Percentiles rank a stretch among this genome's conserved stretches.
These are phyloP conservation scores for Colletotrichum orchidophilum DNA, from an alignment of 2,329 filamentous ascomycete species.

Conservation along the genomic window DNA sequence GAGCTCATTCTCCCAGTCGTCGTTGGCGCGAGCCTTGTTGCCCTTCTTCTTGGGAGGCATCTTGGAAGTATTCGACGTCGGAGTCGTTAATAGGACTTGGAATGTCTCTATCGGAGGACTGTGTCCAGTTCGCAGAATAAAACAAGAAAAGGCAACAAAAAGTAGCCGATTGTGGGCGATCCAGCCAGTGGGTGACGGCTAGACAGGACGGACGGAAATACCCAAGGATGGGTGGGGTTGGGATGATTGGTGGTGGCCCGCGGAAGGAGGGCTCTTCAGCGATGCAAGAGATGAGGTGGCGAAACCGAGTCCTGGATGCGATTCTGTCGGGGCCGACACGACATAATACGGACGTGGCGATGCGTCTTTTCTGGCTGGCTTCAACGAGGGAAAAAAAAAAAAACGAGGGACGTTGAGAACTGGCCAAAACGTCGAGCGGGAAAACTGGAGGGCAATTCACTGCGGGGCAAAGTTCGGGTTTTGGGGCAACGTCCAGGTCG, in stretches of 20 bases:
- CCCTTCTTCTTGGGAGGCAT: slow-evolving; percentile 97
- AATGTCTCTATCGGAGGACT: background rate
- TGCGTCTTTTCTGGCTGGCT: background rate
- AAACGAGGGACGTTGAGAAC: background rate
- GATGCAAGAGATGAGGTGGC: slow-evolving; percentile 11
- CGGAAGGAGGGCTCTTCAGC: slow-evolving; percentile 8
- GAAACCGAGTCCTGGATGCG: slow-evolving; percentile 10
- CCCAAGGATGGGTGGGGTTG: slow-evolving; percentile 26
- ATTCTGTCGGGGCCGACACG: slow-evolving; percentile 8
- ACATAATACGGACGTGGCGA: slow-evolving; percentile 25
- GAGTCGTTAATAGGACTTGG: background rate
- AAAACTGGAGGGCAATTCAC: slow-evolving; percentile 13
- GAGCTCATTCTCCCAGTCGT: slow-evolving; percentile 95
- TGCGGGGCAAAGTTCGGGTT: slow-evolving; percentile 21
- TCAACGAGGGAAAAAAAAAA: background rate
- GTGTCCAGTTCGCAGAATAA: background rate
- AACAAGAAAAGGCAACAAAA: background rate
- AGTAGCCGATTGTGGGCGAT: slow-evolving; percentile 20
- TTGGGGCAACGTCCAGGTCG: background rate
- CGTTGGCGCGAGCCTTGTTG: slow-evolving; percentile 82
- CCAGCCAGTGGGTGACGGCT: slow-evolving; percentile 12
- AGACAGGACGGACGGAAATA: slow-evolving; percentile 18
- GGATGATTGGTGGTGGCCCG: slow-evolving; percentile 4
- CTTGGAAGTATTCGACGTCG: slow-evolving; percentile 43
- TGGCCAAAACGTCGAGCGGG: slow-evolving; percentile 1